A percentile compares a stretch with the other conserved stretches of the same genome.
These are phyloP conservation scores for Xylaria palmicola DNA, from an alignment of 495 filamentous ascomycete species.

Conservation along the genomic window DNA sequence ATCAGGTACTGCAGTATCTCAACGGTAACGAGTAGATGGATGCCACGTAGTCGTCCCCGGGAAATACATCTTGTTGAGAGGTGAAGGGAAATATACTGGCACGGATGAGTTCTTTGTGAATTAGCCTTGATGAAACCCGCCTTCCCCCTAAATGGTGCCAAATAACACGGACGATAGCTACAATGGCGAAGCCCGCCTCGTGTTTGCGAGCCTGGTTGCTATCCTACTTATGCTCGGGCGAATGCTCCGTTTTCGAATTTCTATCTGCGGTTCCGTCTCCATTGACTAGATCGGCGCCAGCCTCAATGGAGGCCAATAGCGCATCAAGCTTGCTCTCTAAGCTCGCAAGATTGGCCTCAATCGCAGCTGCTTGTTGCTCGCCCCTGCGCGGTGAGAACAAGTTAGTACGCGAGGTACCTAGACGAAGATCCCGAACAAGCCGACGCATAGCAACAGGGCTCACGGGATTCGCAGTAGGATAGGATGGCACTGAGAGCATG, in stretches of 20 bases:
- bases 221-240: conserved; percentile 16
- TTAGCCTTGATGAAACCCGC: background rate
- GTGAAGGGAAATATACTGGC: background rate
- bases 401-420: background rate
- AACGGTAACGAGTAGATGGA: too few relatives aligned
- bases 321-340: conserved; percentile 56
- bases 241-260: conserved; percentile 5
- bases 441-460: background rate
- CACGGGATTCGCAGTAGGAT: background rate
- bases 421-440: background rate
- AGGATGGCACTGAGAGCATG: background rate
- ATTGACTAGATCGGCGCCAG: background rate
- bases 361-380: conserved; percentile 51
- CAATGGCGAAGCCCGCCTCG: background rate
- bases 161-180: background rate
- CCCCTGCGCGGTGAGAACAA: conserved; percentile 39
- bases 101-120: background rate
- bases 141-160: background rate
- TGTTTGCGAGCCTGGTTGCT: background rate
- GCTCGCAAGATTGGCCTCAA: conserved; percentile 53
- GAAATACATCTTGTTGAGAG: too few relatives aligned
- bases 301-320: conserved; percentile 46
- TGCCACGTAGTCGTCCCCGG: too few relatives aligned
- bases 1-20: too few relatives aligned
- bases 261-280: background rate